These are phyloP conservation scores for Candida frijolesensis DNA, from an alignment of 1,139 yeast species.

Conservation along the genomic window DNA sequence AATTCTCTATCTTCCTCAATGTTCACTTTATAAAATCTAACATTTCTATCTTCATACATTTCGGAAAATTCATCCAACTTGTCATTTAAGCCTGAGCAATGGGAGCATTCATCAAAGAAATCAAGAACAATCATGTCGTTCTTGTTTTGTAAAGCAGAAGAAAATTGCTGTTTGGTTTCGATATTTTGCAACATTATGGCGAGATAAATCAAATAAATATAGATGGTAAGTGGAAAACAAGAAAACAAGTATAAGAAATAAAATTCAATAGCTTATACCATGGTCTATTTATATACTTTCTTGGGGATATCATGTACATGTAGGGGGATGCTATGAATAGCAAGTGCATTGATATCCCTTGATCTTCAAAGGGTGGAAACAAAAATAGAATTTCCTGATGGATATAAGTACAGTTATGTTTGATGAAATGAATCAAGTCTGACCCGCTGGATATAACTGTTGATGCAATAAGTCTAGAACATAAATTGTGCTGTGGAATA, in stretches of 20 bases:
- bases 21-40: constrained; percentile 16
- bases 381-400: neutral
- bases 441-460: neutral
- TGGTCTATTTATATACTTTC: too few relatives aligned
- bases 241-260: too few relatives aligned
- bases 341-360: too few relatives aligned
- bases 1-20: constrained; percentile 17
- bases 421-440: neutral
- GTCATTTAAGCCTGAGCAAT: constrained; percentile 16
- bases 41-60: constrained; percentile 11
- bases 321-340: too few relatives aligned
- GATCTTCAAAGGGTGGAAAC: too few relatives aligned
- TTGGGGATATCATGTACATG: too few relatives aligned
- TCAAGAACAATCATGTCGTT: constrained; percentile 17
- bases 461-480: neutral
- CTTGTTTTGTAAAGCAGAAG: constrained; percentile 13
- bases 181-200: constrained; percentile 15
- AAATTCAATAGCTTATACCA: too few relatives aligned
- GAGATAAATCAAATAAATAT: neutral
- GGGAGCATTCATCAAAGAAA: constrained; percentile 17
- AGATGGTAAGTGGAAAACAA: neutral
- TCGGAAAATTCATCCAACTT: constrained; percentile 15
- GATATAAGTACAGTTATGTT: neutral
- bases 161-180: constrained; percentile 15
- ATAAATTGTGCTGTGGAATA: neutral